Conservation (phyloP, 805 yeast genomes). For the Huiozyma naganishii region DNA sequence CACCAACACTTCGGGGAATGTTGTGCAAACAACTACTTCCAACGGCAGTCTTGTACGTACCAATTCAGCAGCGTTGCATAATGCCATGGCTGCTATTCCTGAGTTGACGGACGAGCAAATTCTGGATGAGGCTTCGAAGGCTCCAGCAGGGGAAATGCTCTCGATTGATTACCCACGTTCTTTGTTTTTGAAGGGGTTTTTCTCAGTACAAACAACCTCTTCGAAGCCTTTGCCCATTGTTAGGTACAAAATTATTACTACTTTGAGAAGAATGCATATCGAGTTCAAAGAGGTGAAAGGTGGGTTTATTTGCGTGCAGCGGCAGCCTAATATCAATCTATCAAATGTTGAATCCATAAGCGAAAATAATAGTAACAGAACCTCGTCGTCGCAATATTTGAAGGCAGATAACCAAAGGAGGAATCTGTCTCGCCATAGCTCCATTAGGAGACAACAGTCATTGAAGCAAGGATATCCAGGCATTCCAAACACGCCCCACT, state of each 20-base stretch:
- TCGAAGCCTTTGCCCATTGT: slow-evolving; percentile 85
- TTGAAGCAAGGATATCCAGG: slow-evolving; percentile 25
- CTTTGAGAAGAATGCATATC: slow-evolving; percentile 65
- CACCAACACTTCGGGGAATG: slow-evolving; percentile 10
- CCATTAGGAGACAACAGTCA: slow-evolving; percentile 30
- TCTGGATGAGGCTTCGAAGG: slow-evolving; percentile 39
- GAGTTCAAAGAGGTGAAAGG: slow-evolving; percentile 84
- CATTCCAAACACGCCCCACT: slow-evolving; percentile 48
- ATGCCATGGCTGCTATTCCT: slow-evolving; percentile 5
- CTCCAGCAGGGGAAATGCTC: slow-evolving; percentile 76
- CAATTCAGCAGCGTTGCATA: slow-evolving; percentile 1
- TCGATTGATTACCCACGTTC: slow-evolving; percentile 90
- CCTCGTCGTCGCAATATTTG: not conserved
- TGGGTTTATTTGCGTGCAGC: slow-evolving; percentile 78
- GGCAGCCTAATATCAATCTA: slow-evolving; percentile 26
- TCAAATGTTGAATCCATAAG: slow-evolving; percentile 27
- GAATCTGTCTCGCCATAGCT: slow-evolving; percentile 23
- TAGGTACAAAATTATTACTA: slow-evolving; percentile 71
- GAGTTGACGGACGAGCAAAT: slow-evolving; percentile 40
- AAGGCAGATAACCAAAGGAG: slow-evolving; percentile 1
- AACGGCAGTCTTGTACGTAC: not conserved
- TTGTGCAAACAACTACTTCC: not conserved
- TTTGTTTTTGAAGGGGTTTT: slow-evolving; percentile 82
- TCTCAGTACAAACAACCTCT: slow-evolving; percentile 89
- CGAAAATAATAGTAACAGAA: not conserved